phyloP scores from a whole-genome alignment of 2,329 filamentous ascomycete species.

The Aspergillus versicolor region DNA sequence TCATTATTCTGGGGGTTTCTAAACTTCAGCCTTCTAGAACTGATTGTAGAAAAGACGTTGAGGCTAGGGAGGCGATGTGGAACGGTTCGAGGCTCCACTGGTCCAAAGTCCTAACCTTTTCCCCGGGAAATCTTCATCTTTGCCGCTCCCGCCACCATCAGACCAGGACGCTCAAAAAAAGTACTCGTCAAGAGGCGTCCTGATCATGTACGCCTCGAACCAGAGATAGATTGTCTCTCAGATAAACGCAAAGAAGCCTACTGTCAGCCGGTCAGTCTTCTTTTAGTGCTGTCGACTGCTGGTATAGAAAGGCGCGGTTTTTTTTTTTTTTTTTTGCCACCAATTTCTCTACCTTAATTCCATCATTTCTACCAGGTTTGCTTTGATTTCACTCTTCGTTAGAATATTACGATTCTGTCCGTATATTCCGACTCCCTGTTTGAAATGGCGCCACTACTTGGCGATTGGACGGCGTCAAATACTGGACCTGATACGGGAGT shows the following conservation, averaged over 20 bases:
- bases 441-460: slow-evolving; percentile 33
- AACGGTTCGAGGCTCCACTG: background rate
- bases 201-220: background rate
- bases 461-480: slow-evolving; percentile 21
- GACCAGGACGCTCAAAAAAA: background rate
- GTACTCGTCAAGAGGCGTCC: background rate
- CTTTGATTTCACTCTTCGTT: background rate
- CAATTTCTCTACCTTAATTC: background rate
- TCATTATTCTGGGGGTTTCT: background rate
- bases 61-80: background rate
- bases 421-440: background rate
- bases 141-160: background rate
- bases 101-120: background rate
- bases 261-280: background rate
- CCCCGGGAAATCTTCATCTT: background rate
- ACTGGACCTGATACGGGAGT: background rate
- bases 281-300: slow-evolving; percentile 5
- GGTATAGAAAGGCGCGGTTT: background rate
- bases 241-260: background rate
- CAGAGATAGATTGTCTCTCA: background rate
- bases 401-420: background rate
- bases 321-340: background rate
- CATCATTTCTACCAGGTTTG: background rate
- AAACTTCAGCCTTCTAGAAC: background rate
- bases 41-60: background rate